Conservation (phyloP, 805 yeast genomes). For the Kluyveromyces siamensis region DNA sequence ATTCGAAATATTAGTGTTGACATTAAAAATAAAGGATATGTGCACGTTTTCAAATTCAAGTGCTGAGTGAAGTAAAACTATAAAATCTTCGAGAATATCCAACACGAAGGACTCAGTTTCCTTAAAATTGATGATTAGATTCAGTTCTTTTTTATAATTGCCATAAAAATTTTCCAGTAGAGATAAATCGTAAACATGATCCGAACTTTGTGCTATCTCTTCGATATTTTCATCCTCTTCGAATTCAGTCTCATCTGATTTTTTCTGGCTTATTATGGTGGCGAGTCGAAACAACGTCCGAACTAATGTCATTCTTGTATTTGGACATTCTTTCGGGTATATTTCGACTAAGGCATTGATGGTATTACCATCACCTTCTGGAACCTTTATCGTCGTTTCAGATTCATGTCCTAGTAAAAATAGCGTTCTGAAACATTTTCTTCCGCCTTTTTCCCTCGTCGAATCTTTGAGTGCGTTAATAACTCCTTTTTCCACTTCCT, state of each 20-base stretch:
- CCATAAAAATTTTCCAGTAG: conserved; percentile 24
- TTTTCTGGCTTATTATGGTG: conserved; percentile 7
- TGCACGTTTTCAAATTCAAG: conserved; percentile 18
- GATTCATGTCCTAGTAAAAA: conserved; percentile 37
- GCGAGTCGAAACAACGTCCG: conserved; percentile 28
- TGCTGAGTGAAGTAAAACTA: conserved; percentile 20
- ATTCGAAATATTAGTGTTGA: conserved; percentile 26
- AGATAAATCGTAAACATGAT: conserved; percentile 20
- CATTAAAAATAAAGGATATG: conserved; percentile 23
- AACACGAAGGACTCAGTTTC: conserved; percentile 27
- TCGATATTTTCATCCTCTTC: not conserved
- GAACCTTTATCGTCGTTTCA: conserved; percentile 31
- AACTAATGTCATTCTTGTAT: conserved; percentile 29
- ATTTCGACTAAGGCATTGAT: conserved; percentile 26
- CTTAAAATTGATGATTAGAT: conserved; percentile 25
- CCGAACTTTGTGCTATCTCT: not conserved
- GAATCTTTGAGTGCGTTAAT: conserved; percentile 7
- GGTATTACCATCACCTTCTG: conserved; percentile 12
- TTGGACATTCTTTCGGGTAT: conserved; percentile 32
- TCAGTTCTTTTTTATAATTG: conserved; percentile 19
- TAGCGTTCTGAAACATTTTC: conserved; percentile 16
- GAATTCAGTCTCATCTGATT: not conserved
- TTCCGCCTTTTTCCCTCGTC: not conserved
- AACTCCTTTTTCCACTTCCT: conserved; percentile 29
- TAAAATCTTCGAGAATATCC: conserved; percentile 20